phyloP scores from a whole-genome alignment of 306 rosid species.

The Acacia confusa region DNA sequence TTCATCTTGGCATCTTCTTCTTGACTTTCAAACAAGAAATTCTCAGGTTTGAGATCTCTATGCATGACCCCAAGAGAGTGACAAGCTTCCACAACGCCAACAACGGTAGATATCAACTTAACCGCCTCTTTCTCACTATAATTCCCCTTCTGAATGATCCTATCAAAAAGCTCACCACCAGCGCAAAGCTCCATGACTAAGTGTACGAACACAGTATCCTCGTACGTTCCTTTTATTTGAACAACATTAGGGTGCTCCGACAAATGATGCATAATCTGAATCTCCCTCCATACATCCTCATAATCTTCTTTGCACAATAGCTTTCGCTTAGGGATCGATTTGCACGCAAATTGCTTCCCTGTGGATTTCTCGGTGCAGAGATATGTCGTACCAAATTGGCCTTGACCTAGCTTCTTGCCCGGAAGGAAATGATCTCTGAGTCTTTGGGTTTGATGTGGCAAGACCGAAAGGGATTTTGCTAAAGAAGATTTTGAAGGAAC shows the following conservation, averaged over 20 bases:
- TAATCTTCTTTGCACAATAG: conserved; percentile 71
- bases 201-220: conserved; percentile 81
- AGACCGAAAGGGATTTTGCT: conserved; percentile 36
- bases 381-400: conserved; percentile 86
- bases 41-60: conserved; percentile 60
- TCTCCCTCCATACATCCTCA: conserved; percentile 92
- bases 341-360: conserved; percentile 66
- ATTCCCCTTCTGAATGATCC: conserved; percentile 4
- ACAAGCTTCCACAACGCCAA: conserved; percentile 79
- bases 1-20: conserved; percentile 48
- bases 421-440: conserved; percentile 75
- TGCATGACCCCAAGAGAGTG: conserved; percentile 90
- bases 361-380: conserved; percentile 63
- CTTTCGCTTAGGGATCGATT: conserved; percentile 88
- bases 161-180: conserved; percentile 22
- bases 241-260: conserved; percentile 76
- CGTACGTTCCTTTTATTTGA: conserved; percentile 75
- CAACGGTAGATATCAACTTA: conserved; percentile 68
- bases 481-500: conserved; percentile 38
- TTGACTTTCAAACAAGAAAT: conserved; percentile 44
- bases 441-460: conserved; percentile 69
- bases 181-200: conserved; percentile 33
- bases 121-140: conserved; percentile 24
- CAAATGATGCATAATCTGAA: conserved; percentile 92
- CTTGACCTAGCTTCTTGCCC: conserved; percentile 86